Evolutionary conservation across 306 rosid species (phyloP), one percentile per base, ranked within the genome.

Genomic region (Ormosia semicastrata): DNA sequence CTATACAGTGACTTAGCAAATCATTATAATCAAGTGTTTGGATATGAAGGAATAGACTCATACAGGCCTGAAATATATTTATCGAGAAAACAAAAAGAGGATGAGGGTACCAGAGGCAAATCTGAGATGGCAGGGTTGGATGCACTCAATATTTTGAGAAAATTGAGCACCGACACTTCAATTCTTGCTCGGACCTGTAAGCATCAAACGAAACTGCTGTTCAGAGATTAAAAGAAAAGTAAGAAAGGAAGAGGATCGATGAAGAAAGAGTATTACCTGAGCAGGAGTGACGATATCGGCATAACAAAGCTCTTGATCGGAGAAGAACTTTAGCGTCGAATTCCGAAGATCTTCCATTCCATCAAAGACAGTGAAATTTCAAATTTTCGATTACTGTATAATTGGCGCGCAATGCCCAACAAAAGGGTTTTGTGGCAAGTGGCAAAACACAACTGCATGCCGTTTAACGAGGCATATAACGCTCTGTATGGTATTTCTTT

Each of bases 141-240:
- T 11, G 97, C 89, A 62, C 84, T 89, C 82, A 95, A 81, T 66
- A 86, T 90, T 66, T 85, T 83, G 90, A 95, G 90, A 76, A 95
- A 95, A 81, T 86, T 93, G 90, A 95, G 92, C 65, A 93, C 91
- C 3, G 97, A 88, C 0, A 93, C 91, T 88, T 95, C 96, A 80
- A 93, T 95, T 88, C 99, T 86, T 32, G 98, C 94, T 41, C 87
- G 79, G 49, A 84, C 94, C 98, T 93, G 83, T 8, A 49, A 82
- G 84, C 5, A 62, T 74, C 62, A 17, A 71, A 50, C 24, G 43
- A 41, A 76, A 32, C 18, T 14, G 33, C 34, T 44, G 32, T 63
- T 63, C 2, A 13, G 73, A 72, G 37, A 18, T 29, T 32, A 0
- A 11, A 17, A 40, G 8, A 67, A 47, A 6, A 3, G 0, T 7